Conservation (phyloP, 1,284 basidiomycete species). For the Crocinoboletus sp. region DNA sequence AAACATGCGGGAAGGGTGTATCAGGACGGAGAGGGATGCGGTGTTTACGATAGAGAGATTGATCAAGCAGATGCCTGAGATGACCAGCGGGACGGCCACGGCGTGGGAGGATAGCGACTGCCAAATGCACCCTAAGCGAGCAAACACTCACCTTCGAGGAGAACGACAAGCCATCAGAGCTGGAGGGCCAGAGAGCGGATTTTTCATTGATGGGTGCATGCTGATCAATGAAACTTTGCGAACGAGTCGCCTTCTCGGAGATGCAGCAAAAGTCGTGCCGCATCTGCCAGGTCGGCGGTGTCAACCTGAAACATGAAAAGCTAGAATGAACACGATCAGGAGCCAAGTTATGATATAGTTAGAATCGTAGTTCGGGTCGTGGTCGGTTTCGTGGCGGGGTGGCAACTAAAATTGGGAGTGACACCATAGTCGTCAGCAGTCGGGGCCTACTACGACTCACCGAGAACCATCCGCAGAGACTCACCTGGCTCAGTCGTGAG, state of each 20-base stretch:
- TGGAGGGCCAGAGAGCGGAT: conserved; percentile 12
- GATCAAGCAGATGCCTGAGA: not conserved
- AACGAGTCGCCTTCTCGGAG: not conserved
- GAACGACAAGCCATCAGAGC: conserved; percentile 2
- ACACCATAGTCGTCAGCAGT: conserved; percentile 30
- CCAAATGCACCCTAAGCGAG: conserved; percentile 13
- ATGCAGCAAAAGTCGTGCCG: not conserved
- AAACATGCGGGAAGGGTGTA: conserved; percentile 25
- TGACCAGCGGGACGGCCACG: conserved; percentile 3
- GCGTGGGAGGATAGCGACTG: conserved; percentile 12
- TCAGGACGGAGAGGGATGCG: conserved; percentile 12
- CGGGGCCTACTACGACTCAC: conserved; percentile 26
- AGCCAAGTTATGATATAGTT: too few relatives aligned
- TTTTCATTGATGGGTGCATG: not conserved
- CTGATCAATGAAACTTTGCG: not conserved
- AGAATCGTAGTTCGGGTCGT: conserved; percentile 10
- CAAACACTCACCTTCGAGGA: conserved; percentile 5
- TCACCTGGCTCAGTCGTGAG: conserved; percentile 1
- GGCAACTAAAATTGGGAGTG: conserved; percentile 19
- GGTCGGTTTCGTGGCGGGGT: conserved; percentile 7
- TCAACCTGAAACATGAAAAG: not conserved
- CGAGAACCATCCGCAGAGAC: conserved; percentile 21
- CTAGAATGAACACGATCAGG: not conserved
- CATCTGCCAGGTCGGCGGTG: not conserved
- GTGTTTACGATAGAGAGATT: conserved; percentile 3